Base-by-base conservation (phyloP, 2,329 filamentous ascomycete species). In the Myriosclerotinia curreyana region DNA sequence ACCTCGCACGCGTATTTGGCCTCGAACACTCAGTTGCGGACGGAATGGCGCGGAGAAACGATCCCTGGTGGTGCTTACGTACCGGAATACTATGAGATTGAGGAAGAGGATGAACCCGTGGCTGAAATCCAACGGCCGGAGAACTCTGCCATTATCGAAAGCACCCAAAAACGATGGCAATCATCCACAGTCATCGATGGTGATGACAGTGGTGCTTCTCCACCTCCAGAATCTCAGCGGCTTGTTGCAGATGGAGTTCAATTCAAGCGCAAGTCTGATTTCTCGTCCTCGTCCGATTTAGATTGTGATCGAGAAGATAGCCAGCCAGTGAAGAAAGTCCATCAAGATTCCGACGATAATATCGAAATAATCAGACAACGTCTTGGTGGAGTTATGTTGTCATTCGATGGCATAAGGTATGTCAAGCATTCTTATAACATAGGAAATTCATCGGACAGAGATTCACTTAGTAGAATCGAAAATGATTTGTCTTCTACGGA, bases 11-110 rank as follows among this genome's bases (percentile, higher is more conserved):
- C 60, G 20, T 38, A 69, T 12, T 56, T 55, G 2, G 64, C 69
- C 50, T 55, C 50, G 12, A 53, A 53, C 3, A 44, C 52, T 2
- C 62, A 71, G 17, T 70, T 69, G 22, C 22, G 46, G 22, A 28
- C 7, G 9, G 46, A 70, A 2, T 83, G 79, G 76, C 74, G 80
- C 0, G 78, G 77, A 0, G 71, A 74, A 0, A 79, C 75, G 9
- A 64, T 75, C 1, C 70, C 61, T 0, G 80, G 79, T 5, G 80
- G 80, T 2, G 75, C 77, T 0, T 75, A 77, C 59, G 72, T 73
- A 20, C 72, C 73, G 12, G 65, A 4, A 64, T 40, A 31, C 49
- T 12, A 36, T 25, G 60, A 54, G n/a, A 17, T 48, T 15, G 38
- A 64, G 14, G 20, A 75, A 31, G 68, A 20, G 31, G 56, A 48